Percentiles rank a stretch among this genome's conserved stretches.
Evolutionary conservation across 2,329 filamentous ascomycete genomes (phyloP).

Genomic region (Byssothecium circinans): DNA sequence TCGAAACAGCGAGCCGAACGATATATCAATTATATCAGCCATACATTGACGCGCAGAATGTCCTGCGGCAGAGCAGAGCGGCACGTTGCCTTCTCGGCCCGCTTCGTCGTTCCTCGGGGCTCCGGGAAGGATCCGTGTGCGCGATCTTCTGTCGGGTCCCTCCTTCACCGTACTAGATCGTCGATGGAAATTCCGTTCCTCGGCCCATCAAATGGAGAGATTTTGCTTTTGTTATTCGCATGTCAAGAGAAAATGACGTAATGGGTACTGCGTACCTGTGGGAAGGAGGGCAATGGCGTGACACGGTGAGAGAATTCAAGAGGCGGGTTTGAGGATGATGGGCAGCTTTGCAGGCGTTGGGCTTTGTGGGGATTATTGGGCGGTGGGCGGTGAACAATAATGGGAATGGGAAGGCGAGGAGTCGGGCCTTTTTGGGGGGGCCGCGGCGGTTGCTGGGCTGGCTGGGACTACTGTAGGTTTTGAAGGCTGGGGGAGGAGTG

Average conservation of each 20-base stretch:
- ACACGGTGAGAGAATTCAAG: too few relatives aligned
- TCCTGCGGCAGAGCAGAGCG: too few relatives aligned
- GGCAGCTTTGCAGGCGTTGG: conserved; percentile 1
- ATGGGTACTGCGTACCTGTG: too few relatives aligned
- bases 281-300: neutral
- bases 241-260: too few relatives aligned
- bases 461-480: neutral
- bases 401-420: neutral
- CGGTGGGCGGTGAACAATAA: neutral
- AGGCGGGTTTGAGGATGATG: neutral
- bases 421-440: neutral
- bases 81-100: too few relatives aligned
- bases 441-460: neutral
- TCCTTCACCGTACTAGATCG: neutral
- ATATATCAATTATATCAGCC: too few relatives aligned
- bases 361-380: neutral
- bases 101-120: neutral
- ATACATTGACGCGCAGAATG: too few relatives aligned
- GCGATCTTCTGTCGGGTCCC: neutral
- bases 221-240: too few relatives aligned
- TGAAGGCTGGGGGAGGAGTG: neutral
- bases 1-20: neutral
- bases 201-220: too few relatives aligned
- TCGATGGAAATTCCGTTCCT: neutral
- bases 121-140: neutral